Conservation (phyloP, 2,329 filamentous ascomycete species). For the Albophoma yamanashiensis region DNA sequence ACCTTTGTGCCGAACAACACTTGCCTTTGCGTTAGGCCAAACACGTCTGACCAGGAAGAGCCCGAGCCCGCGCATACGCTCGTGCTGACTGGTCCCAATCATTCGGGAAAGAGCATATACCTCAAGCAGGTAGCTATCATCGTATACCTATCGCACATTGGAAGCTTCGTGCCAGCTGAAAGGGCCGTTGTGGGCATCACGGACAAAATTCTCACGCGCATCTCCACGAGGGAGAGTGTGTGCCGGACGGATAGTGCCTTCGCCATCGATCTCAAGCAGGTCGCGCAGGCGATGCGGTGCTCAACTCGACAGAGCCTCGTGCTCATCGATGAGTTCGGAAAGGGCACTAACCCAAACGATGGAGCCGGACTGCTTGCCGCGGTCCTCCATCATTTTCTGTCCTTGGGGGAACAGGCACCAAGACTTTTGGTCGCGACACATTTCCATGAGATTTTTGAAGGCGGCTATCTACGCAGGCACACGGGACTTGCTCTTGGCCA, state of each 20-base stretch:
- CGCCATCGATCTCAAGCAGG: conserved; percentile 76
- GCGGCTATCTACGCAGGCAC: conserved; percentile 40
- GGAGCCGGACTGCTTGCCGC: conserved; percentile 49
- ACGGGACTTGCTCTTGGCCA: conserved; percentile 49
- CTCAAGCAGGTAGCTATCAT: conserved; percentile 88
- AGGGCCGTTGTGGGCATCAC: conserved; percentile 72
- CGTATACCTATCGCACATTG: conserved; percentile 84
- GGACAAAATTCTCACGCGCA: conserved; percentile 82
- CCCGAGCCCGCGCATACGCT: conserved; percentile 45
- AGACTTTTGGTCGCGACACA: conserved; percentile 53
- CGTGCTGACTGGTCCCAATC: conserved; percentile 85
- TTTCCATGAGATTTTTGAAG: conserved; percentile 63
- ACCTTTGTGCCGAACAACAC: conserved; percentile 80
- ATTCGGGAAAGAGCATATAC: conserved; percentile 93
- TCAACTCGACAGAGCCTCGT: conserved; percentile 69
- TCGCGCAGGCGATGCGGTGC: conserved; percentile 63
- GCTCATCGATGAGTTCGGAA: conserved; percentile 86
- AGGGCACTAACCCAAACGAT: conserved; percentile 48
- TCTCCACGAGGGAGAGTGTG: conserved; percentile 61
- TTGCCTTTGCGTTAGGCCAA: conserved; percentile 50
- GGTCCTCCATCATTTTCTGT: conserved; percentile 45
- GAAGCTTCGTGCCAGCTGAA: conserved; percentile 80
- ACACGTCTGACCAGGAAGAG: conserved; percentile 5
- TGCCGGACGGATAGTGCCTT: conserved; percentile 51
- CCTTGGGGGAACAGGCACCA: conserved; percentile 33